Conservation (phyloP, 768 basidiomycete species). For the Heimioporus sp. region DNA sequence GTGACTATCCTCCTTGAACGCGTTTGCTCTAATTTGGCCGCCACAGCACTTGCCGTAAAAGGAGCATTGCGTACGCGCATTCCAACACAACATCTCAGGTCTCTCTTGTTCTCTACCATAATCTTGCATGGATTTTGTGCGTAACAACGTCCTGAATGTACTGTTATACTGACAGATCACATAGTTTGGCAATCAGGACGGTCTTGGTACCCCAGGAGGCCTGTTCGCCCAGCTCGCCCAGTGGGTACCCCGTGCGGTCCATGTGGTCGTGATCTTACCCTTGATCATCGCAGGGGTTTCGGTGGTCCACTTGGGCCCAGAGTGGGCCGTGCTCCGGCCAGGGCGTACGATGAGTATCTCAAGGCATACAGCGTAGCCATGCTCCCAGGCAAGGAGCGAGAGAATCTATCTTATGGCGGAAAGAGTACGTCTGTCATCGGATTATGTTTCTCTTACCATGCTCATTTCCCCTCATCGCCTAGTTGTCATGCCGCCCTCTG, state of each 20-base stretch:
- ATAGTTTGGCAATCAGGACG: conserved; percentile 35
- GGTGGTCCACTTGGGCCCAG: conserved; percentile 48
- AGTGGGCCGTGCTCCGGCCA: conserved; percentile 52
- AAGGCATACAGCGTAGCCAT: conserved; percentile 96
- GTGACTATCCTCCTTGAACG: conserved; percentile 15
- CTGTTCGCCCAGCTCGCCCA: conserved; percentile 67
- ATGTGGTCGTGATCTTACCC: conserved; percentile 14
- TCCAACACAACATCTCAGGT: neutral
- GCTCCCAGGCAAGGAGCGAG: conserved; percentile 80
- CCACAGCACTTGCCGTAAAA: conserved; percentile 29
- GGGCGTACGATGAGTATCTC: conserved; percentile 87
- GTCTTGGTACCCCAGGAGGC: conserved; percentile 49
- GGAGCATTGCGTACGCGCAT: conserved; percentile 27
- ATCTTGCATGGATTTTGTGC: conserved; percentile 39
- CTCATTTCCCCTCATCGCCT: conserved; percentile 1
- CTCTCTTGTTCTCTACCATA: conserved; percentile 21
- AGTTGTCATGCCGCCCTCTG: conserved; percentile 99
- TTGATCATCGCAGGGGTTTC: conserved; percentile 44
- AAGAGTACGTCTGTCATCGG: conserved; percentile 69
- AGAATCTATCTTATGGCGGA: conserved; percentile 94
- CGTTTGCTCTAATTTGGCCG: conserved; percentile 25
- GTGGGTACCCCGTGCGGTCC: conserved; percentile 32
- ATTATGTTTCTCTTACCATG: conserved; percentile 7
- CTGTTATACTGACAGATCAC: conserved; percentile 16
- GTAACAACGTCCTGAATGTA: conserved; percentile 4